Base-by-base conservation (phyloP, 2,329 filamentous ascomycete species). In the Colletotrichum magnum region DNA sequence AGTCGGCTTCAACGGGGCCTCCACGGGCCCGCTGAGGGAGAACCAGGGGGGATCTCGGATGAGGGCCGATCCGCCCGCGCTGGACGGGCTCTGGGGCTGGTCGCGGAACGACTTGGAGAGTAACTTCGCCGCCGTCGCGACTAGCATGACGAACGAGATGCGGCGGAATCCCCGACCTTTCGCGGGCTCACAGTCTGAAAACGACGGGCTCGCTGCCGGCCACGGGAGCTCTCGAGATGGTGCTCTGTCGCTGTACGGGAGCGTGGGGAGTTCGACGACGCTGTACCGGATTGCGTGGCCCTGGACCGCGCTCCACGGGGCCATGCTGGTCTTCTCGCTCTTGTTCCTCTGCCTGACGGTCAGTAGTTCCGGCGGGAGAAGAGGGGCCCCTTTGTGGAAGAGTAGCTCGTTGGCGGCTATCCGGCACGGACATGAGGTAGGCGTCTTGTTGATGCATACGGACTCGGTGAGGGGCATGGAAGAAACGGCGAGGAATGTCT, bases 401-500 rank as follows among this genome's bases (percentile, higher is more conserved):
- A 64, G 65, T 10, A 68, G 65, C 5, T 68, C 65, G 9, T 9
- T 68, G 39, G 65, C 53, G 4, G 60, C 32, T 5, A 64, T 64
- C 6, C 39, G 60, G 6, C 53, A 43, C 53, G 60, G 65, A 0
- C 41, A 24, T 41, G 60, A 64, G 9, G 48, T 68, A 12, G 65
- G 65, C 39, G 60, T 45, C 1, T 5, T 64, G 5, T 6, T 58
- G 0, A 48, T 7, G 1, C 18, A 16, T 2, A 32, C 45, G 4
- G 41, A 21, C 15, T 52, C 56, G 5, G 50, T 45, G n/a, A 70
- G 65, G 5, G 73, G 72, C 16, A 69, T 68, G 13, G 73, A 74
- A 6, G 21, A 26, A 6, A 36, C 47, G 13, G 65, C 65, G 2
- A 59, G 65, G 10, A 64, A 36, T 9, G 28, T 43, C 2, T 12